Evolutionary conservation across 208 protist genomes (phyloP), one percentile per base, ranked within the genome.

Genomic region (Crithidia thermophila): DNA sequence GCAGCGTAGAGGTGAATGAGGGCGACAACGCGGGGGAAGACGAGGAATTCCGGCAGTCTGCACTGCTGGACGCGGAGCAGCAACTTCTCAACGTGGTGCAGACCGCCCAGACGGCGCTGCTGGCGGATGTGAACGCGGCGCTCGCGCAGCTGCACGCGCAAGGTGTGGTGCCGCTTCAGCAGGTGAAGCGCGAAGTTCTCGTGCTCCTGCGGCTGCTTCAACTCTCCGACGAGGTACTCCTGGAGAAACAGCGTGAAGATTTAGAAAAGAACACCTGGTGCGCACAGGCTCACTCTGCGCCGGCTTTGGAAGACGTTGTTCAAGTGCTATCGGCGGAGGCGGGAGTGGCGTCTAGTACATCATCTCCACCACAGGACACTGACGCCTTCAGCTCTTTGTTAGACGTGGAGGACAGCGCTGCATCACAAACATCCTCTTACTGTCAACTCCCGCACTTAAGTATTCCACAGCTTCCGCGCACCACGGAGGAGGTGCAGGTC

Each of bases 191-290:
- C 0, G 67, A 68, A 4, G 46, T 70, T 8, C 46, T 28, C 21
- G 23, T 79, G 13, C 55, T 79, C n/a, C 53, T 79, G n/a, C 73
- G 73, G 16, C 46, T 79, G 25, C 61, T 79, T 8, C 67, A 71
- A 33, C 49, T 79, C n/a, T 25, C 45, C 10, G 73, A 79, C 39
- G 69, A 75, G 36, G 43, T 55, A 2, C 2, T 46, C 0, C 2
- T 34, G 10, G 18, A 27, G n/a, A n/a, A n/a, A n/a, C n/a, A n/a
- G n/a, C 28, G 28, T 30, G 1, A 30, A 20, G 7, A 13, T 18
- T 43, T 16, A 43, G 16, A 16, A 43, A 16, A 16, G 16, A n/a
- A 10, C 16, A 16, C 39, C 10, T 43, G 11, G 40, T 45, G 27
- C 66, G 34, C 53, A 47, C n/a, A 6, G 13, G 28, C n/a, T n/a